Conservation (phyloP, 1,284 basidiomycete genomes). For the Phellopilus nigrolimitatus region DNA sequence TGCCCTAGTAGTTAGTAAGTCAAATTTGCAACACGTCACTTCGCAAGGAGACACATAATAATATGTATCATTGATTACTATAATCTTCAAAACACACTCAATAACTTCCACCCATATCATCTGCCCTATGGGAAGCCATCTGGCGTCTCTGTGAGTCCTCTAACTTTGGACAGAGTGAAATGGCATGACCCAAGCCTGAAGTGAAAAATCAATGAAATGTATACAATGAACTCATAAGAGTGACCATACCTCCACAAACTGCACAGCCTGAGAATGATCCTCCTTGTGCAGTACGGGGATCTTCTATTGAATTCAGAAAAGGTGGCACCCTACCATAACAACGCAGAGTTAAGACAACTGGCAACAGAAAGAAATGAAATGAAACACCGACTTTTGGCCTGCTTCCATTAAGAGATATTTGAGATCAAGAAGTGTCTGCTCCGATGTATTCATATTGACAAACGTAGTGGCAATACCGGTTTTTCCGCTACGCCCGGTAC, state of each 20-base stretch:
- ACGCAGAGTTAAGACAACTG: constrained; percentile 6
- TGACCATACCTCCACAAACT: constrained; percentile 82
- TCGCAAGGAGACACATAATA: too few relatives aligned
- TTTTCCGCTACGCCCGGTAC: constrained; percentile 96
- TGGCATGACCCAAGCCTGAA: constrained; percentile 84
- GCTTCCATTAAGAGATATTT: constrained; percentile 98
- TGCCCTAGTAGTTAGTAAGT: too few relatives aligned
- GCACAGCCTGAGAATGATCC: constrained; percentile 84
- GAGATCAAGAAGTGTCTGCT: constrained; percentile 93
- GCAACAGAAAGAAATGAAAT: constrained; percentile 15
- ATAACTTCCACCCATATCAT: constrained; percentile 60
- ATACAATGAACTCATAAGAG: neutral
- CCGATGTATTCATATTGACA: constrained; percentile 94
- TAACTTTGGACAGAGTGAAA: constrained; percentile 93
- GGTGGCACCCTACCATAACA: constrained; percentile 83
- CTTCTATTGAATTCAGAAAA: constrained; percentile 90
- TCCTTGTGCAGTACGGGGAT: constrained; percentile 79
- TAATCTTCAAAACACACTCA: too few relatives aligned
- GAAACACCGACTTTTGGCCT: constrained; percentile 77
- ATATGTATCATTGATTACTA: too few relatives aligned
- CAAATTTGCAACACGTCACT: too few relatives aligned
- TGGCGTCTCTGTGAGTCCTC: constrained; percentile 89
- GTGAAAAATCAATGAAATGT: constrained; percentile 14
- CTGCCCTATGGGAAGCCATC: constrained; percentile 77
- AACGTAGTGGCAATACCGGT: constrained; percentile 99